Base-by-base conservation (phyloP, 2,329 filamentous ascomycete species). In the Tolypocladium ophioglossoides region DNA sequence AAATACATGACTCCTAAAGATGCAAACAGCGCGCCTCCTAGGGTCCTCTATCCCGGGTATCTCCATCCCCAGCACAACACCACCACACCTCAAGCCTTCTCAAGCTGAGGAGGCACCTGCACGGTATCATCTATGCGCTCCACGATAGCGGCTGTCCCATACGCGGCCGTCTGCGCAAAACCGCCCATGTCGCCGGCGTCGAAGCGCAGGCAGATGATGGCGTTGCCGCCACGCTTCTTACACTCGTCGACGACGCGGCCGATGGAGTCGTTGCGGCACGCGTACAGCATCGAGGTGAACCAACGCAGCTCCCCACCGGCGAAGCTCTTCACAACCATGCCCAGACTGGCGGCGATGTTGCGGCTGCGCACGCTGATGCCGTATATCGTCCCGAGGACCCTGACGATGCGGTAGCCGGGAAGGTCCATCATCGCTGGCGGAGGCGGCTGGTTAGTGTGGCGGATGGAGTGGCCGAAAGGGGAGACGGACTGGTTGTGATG, bases 251-350 rank as follows among this genome's bases (percentile, higher is more conserved):
- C 78, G 39, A 80, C 64, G 24, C 80, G 73, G 52, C 71, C 69
- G 60, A 82, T 75, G n/a, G 80, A 79, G 56, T 82, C 78, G 60
- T 83, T 82, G 50, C 81, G 74, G 50, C 79, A 78, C 22, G 69
- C 73, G 68, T 84, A 83, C 51, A 84, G 72, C 73, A 84, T 72
- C 38, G 73, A 76, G 0, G 81, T 84, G 59, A 82, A 83, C 72
- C 78, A 80, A 34, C 70, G 66, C 44, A 85, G 72, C 68, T 85
- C 82, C 32, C 81, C 82, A 50, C 82, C 81, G 0, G 76, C 78
- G 14, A 80, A 65, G 57, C 76, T 78, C 68, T 80, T 82, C 56
- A 83, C 56, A 10, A 76, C 76, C 71, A 82, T 82, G 55, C 74
- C 75, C 20, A 84, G 61, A 40, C 74, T 73, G 2, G 80, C 78